Base-by-base conservation (phyloP, 805 yeast genomes). In the Candida insectalens region DNA sequence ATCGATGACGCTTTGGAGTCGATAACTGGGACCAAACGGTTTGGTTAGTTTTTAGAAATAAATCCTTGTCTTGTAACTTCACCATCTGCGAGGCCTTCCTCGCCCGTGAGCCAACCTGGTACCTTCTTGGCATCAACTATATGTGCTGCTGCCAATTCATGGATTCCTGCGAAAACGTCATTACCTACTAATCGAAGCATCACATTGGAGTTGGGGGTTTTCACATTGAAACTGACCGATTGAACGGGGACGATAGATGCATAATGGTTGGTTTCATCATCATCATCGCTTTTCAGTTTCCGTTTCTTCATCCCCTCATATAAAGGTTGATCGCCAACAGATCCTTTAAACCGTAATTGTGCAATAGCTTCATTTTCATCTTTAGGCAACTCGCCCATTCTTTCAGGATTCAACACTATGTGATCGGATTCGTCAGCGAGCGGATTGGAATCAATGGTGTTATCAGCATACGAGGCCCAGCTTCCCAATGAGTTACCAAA, bases 31-130 rank as follows among this genome's bases (percentile, higher is more conserved):
- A 29, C 47, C 17, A 37, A 51, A 32, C n/a, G 45, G 27, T 36
- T 23, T 36, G 6, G 27, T 8, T 25, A n/a, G 5, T 20, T 16
- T 12, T 6, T 14, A 27, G 29, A 8, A 21, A 21, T 21, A 21
- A 21, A 8, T 5, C 14, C 10, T 13, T 29, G 36, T 18, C 42
- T 43, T 17, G 35, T 35, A 26, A 59, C 60, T 29, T 42, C 47
- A 1, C 71, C 71, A 37, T 67, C 54, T 19, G 45, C 47, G 4
- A 55, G 44, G 1, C 82, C 80, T 40, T 77, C 77, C 50, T 82
- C 85, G 3, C 94, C 94, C 4, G 88, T 74, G 21, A 83, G 52
- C 88, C 87, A 83, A 20, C 74, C 69, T 1, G 95, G 94, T 12
- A 81, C 55, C 0, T 43, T 59, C n/a, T 64, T 58, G 1, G 81